phyloP scores from a whole-genome alignment of 345 rosid species.

The Eucalyptus coolabah region DNA sequence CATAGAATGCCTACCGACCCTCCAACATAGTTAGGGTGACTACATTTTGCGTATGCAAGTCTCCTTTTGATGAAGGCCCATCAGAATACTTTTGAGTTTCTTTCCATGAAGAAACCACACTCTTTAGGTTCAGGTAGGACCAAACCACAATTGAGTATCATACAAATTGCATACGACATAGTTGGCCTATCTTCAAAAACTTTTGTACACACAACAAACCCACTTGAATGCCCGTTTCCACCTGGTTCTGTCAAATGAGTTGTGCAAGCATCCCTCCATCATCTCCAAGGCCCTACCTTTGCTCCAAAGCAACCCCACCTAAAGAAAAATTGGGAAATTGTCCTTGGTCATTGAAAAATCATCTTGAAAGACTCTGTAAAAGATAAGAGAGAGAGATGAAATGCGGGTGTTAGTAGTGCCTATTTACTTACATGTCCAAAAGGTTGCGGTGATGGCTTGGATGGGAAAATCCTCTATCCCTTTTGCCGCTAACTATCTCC shows the following conservation, averaged over 20 bases:
- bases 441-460: constrained; percentile 2
- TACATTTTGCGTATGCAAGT: background rate
- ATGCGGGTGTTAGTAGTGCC: background rate
- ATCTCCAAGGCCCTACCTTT: background rate
- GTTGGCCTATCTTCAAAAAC: background rate
- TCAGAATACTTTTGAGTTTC: background rate
- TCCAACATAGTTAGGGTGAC: background rate
- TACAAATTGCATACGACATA: background rate
- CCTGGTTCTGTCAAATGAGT: background rate
- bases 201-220: background rate
- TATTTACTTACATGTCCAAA: constrained; percentile 1
- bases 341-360: background rate
- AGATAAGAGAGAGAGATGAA: background rate
- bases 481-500: constrained; percentile 32
- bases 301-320: constrained; percentile 17
- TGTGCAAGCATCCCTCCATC: background rate
- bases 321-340: background rate
- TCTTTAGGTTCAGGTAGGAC: background rate
- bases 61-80: background rate
- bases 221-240: background rate
- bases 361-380: background rate
- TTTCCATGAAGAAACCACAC: background rate
- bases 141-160: background rate
- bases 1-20: background rate
- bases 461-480: constrained; percentile 27